Conservation (phyloP, 306 rosid genomes). For the Vicia faba region DNA sequence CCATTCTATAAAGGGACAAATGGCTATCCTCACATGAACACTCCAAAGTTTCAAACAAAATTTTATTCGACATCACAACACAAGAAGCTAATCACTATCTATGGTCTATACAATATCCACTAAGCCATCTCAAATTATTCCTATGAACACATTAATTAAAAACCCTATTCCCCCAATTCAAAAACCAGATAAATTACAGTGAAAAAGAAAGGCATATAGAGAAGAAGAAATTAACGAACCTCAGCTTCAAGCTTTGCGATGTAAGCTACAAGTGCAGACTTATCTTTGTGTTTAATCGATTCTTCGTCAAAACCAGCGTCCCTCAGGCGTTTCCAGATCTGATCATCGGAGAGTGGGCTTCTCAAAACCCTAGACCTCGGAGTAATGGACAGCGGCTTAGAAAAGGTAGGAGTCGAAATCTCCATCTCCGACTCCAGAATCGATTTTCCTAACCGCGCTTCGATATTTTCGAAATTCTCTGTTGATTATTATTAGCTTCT, state of each 20-base stretch:
- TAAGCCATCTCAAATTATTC: neutral
- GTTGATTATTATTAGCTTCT: constrained; percentile 11
- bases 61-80: constrained; percentile 18
- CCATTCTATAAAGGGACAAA: constrained; percentile 21
- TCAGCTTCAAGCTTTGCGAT: constrained; percentile 93
- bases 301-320: constrained; percentile 92
- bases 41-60: constrained; percentile 10
- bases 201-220: neutral
- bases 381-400: constrained; percentile 63
- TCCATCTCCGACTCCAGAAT: constrained; percentile 40
- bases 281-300: constrained; percentile 73
- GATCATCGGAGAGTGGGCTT: constrained; percentile 72
- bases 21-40: neutral
- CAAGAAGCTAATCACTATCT: neutral
- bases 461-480: neutral
- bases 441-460: constrained; percentile 18
- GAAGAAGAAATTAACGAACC: constrained; percentile 46
- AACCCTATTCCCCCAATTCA: constrained; percentile 10
- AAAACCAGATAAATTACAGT: constrained; percentile 3
- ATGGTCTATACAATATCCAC: neutral
- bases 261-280: constrained; percentile 86
- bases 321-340: constrained; percentile 83
- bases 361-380: constrained; percentile 88
- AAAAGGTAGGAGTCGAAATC: constrained; percentile 61
- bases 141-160: constrained; percentile 23